These are phyloP conservation scores for Rhodotorula sp. DNA, from an alignment of 1,284 basidiomycete species.

Conservation along the genomic window DNA sequence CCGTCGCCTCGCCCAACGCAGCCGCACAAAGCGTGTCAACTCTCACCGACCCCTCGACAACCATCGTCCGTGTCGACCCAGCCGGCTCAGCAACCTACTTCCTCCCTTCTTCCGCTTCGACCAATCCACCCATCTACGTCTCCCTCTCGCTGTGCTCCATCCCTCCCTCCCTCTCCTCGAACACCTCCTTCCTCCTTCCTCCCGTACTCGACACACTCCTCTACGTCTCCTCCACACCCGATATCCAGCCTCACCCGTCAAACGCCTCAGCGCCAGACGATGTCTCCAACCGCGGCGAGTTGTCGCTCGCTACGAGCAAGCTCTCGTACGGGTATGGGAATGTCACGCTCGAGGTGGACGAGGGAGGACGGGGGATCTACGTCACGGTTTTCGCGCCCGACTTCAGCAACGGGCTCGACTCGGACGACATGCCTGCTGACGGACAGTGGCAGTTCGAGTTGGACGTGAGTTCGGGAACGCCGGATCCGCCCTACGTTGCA, in stretches of 20 bases:
- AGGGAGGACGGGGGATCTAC: constrained; percentile 8
- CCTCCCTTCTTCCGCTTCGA: constrained; percentile 5
- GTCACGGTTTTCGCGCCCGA: constrained; percentile 19
- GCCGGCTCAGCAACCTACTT: background rate
- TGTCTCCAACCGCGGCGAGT: background rate
- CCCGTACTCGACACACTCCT: constrained; percentile 17
- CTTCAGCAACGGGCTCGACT: background rate
- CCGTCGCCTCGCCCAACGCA: background rate
- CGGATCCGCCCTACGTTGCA: constrained; percentile 9
- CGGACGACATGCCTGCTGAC: background rate
- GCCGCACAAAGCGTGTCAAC: background rate
- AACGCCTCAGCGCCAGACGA: background rate
- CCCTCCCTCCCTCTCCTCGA: constrained; percentile 2
- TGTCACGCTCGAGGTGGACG: constrained; percentile 15
- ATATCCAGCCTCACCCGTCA: background rate
- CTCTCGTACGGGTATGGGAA: constrained; percentile 31
- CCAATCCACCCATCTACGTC: constrained; percentile 12
- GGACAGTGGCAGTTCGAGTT: constrained; percentile 38
- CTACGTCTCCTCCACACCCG: constrained; percentile 31
- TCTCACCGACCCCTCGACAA: constrained; percentile 2
- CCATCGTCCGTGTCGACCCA: constrained; percentile 1
- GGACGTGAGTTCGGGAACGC: constrained; percentile 18
- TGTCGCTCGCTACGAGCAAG: background rate
- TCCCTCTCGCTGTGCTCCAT: constrained; percentile 31
- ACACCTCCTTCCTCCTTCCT: background rate